A percentile compares a stretch with the other conserved stretches of the same genome.
These are phyloP conservation scores for Scheffersomyces stambukii DNA, from an alignment of 1,139 yeast genomes.

Conservation along the genomic window DNA sequence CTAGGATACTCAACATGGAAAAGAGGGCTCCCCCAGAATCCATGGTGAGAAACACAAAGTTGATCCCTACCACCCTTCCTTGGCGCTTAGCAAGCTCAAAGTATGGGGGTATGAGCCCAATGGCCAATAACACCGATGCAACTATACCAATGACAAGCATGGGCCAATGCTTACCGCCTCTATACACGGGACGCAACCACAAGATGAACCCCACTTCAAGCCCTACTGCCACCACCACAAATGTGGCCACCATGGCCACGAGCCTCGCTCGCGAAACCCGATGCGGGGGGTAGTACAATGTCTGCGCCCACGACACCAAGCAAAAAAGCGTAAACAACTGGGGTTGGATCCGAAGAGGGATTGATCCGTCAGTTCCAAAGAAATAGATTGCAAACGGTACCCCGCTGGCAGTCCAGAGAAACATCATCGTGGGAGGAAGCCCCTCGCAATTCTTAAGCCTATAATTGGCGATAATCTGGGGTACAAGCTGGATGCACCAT, in stretches of 20 bases:
- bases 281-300: conserved; percentile 77
- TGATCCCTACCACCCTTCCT: conserved; percentile 86
- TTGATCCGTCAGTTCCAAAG: conserved; percentile 63
- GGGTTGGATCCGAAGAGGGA: conserved; percentile 83
- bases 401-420: conserved; percentile 80
- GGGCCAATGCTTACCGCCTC: conserved; percentile 71
- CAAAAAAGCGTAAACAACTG: conserved; percentile 77
- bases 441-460: conserved; percentile 79
- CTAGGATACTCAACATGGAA: conserved; percentile 62
- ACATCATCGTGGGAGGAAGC: conserved; percentile 77
- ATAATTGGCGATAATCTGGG: conserved; percentile 76
- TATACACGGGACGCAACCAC: conserved; percentile 63
- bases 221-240: conserved; percentile 49
- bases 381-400: conserved; percentile 83
- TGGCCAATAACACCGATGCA: conserved; percentile 71
- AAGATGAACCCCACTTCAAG: conserved; percentile 67
- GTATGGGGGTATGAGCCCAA: conserved; percentile 86
- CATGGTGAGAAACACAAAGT: conserved; percentile 71
- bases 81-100: conserved; percentile 73
- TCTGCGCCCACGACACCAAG: conserved; percentile 63
- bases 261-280: conserved; percentile 35
- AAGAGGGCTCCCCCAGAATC: conserved; percentile 82
- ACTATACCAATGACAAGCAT: conserved; percentile 70
- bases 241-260: conserved; percentile 25
- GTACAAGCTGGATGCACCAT: conserved; percentile 88